Conservation (phyloP, 2,329 filamentous ascomycete genomes). For the Tolypocladium tropicale region DNA sequence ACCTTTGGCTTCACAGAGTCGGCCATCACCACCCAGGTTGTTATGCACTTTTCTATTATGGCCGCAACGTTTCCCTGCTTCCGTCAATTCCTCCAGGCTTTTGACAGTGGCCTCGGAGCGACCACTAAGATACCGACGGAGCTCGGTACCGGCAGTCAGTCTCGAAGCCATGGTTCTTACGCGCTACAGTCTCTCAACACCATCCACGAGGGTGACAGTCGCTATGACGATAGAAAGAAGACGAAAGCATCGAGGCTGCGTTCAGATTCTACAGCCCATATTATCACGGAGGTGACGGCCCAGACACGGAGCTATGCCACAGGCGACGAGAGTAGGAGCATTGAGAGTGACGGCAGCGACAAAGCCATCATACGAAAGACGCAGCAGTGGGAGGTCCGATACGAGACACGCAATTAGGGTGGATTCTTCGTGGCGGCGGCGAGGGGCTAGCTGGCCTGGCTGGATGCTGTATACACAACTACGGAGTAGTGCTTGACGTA, state of each 20-base stretch:
- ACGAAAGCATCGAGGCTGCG: background rate
- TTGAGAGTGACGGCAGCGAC: constrained; percentile 8
- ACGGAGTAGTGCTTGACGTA: background rate
- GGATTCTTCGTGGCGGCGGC: background rate
- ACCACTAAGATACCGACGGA: constrained; percentile 7
- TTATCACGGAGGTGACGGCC: constrained; percentile 1
- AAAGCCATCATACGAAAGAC: constrained; percentile 7
- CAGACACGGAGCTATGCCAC: background rate
- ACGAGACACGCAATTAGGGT: background rate
- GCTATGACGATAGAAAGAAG: background rate
- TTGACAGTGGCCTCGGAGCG: constrained; percentile 7
- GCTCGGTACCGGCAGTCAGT: constrained; percentile 1
- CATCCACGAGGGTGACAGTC: background rate
- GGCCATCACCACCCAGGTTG: constrained; percentile 6
- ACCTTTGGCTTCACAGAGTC: constrained; percentile 1
- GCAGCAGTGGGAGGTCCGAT: constrained; percentile 3
- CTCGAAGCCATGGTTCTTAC: constrained; percentile 1
- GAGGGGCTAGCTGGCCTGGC: background rate
- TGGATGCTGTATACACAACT: background rate
- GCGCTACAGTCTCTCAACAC: constrained; percentile 3
- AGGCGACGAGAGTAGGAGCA: constrained; percentile 3
- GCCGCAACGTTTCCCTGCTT: constrained; percentile 11
- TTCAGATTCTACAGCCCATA: constrained; percentile 1
- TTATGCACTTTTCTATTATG: constrained; percentile 11
- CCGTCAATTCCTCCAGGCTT: constrained; percentile 9